Evolutionary conservation across 805 yeast genomes (phyloP).

Genomic region (Alloascoidea hylecoeti): DNA sequence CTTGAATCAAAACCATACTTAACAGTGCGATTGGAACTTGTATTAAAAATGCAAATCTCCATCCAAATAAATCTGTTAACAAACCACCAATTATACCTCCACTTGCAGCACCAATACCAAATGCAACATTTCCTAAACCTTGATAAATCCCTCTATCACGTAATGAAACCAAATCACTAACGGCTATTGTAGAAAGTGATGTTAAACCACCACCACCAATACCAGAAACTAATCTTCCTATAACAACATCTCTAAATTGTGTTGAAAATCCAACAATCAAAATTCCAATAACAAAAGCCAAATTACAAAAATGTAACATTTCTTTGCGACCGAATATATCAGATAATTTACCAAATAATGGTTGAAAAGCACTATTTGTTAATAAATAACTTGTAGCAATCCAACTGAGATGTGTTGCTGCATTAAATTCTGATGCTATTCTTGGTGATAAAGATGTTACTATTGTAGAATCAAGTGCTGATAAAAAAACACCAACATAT

Average conservation of each 20-base stretch:
- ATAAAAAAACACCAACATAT: constrained; percentile 28
- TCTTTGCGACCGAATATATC: constrained; percentile 34
- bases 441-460: constrained; percentile 43
- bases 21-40: constrained; percentile 21
- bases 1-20: background rate
- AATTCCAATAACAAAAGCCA: constrained; percentile 31
- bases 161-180: constrained; percentile 64
- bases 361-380: constrained; percentile 64
- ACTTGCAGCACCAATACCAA: constrained; percentile 60
- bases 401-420: constrained; percentile 42
- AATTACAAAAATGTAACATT: constrained; percentile 25
- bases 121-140: constrained; percentile 67
- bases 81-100: constrained; percentile 58
- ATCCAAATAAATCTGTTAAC: constrained; percentile 36
- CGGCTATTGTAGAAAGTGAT: constrained; percentile 58
- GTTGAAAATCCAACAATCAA: constrained; percentile 11
- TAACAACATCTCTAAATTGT: constrained; percentile 18
- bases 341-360: constrained; percentile 54
- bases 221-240: constrained; percentile 65
- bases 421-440: constrained; percentile 45
- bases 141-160: constrained; percentile 72
- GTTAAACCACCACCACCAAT: constrained; percentile 88
- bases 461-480: constrained; percentile 45
- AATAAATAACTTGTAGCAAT: constrained; percentile 59
- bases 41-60: constrained; percentile 37